Evolutionary conservation across 805 yeast species (phyloP).

Genomic region (Wickerhamiella allomyrinae): DNA sequence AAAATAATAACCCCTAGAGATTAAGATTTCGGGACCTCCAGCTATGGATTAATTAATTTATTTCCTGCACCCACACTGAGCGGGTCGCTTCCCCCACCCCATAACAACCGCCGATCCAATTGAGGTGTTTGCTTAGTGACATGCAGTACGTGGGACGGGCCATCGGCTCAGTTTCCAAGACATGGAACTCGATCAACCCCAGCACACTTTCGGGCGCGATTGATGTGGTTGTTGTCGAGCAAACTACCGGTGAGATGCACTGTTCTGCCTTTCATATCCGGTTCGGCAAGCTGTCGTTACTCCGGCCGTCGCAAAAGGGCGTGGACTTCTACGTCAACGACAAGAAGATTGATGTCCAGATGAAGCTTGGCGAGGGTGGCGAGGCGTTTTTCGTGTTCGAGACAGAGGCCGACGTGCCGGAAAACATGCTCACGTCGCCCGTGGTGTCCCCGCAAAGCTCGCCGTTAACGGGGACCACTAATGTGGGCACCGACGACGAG

Average conservation of each 20-base stretch:
- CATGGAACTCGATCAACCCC: constrained; percentile 95
- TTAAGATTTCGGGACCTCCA: too few species aligned
- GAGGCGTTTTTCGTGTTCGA: constrained; percentile 96
- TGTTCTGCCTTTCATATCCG: constrained; percentile 96
- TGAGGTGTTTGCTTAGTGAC: background rate
- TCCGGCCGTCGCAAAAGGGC: constrained; percentile 89
- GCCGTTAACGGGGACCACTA: constrained; percentile 21
- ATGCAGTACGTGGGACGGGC: constrained; percentile 98
- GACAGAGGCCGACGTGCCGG: constrained; percentile 57
- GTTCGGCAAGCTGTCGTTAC: constrained; percentile 84
- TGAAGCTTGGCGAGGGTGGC: constrained; percentile 96
- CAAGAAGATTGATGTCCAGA: constrained; percentile 64
- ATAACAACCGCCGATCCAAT: background rate
- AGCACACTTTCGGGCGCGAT: constrained; percentile 94
- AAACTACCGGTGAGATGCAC: constrained; percentile 60
- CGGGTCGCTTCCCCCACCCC: background rate
- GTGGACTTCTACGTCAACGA: constrained; percentile 83
- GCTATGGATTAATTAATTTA: too few species aligned
- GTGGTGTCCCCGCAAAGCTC: constrained; percentile 54
- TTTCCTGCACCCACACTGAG: too few species aligned
- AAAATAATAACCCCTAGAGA: too few species aligned
- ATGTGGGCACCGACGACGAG: constrained; percentile 13
- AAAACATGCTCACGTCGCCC: constrained; percentile 72
- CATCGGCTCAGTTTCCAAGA: constrained; percentile 84
- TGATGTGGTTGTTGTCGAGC: constrained; percentile 89